Evolutionary conservation across 2,329 filamentous ascomycete species (phyloP).

Genomic region (Penicillium sclerotiorum): DNA sequence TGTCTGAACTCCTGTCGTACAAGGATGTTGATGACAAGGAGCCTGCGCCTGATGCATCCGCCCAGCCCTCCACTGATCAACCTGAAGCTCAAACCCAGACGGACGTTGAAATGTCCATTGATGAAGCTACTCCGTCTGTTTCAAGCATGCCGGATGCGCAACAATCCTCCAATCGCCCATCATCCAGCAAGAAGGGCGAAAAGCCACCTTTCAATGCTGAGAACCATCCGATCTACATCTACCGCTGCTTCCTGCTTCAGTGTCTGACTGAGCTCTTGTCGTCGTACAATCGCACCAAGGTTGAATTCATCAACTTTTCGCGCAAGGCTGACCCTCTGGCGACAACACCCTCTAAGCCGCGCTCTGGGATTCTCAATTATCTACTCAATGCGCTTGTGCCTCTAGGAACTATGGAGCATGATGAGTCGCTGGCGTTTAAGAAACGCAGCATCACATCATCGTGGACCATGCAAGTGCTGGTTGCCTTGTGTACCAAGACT

Average conservation of each 20-base stretch:
- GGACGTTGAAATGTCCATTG: constrained; percentile 56
- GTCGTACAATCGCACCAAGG: constrained; percentile 91
- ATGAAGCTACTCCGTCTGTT: constrained; percentile 39
- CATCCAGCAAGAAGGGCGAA: constrained; percentile 61
- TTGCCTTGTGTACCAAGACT: constrained; percentile 85
- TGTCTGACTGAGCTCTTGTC: constrained; percentile 87
- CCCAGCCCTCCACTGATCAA: constrained; percentile 34
- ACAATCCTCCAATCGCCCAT: constrained; percentile 15
- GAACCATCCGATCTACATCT: constrained; percentile 94
- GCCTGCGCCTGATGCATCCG: constrained; percentile 38
- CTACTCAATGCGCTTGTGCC: constrained; percentile 78
- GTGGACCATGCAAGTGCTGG: constrained; percentile 83
- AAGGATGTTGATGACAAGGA: constrained; percentile 90
- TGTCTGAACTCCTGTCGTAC: constrained; percentile 89
- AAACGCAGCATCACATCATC: constrained; percentile 83
- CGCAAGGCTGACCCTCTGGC: constrained; percentile 82
- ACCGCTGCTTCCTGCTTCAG: constrained; percentile 91
- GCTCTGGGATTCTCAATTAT: constrained; percentile 91
- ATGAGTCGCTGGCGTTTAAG: constrained; percentile 75
- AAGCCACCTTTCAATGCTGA: constrained; percentile 86
- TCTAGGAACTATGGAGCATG: constrained; percentile 66
- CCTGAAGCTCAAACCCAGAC: constrained; percentile 31
- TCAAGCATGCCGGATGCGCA: constrained; percentile 32
- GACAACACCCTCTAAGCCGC: constrained; percentile 88
- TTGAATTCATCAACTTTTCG: constrained; percentile 99